Conservation (phyloP, 2,329 filamentous ascomycete species). For the Talaromyces amestolkiae region DNA sequence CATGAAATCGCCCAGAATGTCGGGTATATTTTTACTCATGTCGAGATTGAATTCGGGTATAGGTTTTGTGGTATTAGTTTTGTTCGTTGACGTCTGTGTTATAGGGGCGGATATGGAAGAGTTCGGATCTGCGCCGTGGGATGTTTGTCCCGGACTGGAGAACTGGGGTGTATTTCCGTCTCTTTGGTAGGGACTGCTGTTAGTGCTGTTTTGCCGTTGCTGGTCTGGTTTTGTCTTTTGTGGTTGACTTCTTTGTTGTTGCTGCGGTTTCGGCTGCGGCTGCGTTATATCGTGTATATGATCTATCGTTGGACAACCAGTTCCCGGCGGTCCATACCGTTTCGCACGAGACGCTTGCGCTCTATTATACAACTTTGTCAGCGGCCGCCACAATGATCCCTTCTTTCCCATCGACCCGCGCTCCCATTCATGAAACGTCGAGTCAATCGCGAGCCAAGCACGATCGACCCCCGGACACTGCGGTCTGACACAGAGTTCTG, state of each 20-base stretch:
- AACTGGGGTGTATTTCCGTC: conserved; percentile 2
- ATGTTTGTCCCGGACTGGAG: conserved; percentile 8
- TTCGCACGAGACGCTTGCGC: conserved; percentile 54
- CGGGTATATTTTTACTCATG: conserved; percentile 27
- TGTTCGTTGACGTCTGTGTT: not conserved
- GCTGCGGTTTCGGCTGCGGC: not conserved
- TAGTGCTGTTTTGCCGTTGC: not conserved
- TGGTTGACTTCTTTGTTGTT: not conserved
- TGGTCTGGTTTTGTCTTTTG: not conserved
- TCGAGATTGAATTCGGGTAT: conserved; percentile 24
- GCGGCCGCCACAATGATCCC: conserved; percentile 62
- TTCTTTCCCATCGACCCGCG: conserved; percentile 42
- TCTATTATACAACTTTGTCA: conserved; percentile 60
- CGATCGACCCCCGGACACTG: conserved; percentile 58
- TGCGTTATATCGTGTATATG: not conserved
- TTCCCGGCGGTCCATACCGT: not conserved
- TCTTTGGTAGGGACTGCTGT: not conserved
- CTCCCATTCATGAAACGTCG: conserved; percentile 41
- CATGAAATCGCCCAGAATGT: conserved; percentile 30
- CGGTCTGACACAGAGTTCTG: conserved; percentile 58
- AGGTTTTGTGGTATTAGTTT: not conserved
- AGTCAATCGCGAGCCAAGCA: conserved; percentile 59
- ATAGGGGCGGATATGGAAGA: not conserved
- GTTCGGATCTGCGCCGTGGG: not conserved
- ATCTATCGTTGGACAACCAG: not conserved